Conservation (phyloP, 23 red algal genomes). For the Gracilaria vermiculophylla region DNA sequence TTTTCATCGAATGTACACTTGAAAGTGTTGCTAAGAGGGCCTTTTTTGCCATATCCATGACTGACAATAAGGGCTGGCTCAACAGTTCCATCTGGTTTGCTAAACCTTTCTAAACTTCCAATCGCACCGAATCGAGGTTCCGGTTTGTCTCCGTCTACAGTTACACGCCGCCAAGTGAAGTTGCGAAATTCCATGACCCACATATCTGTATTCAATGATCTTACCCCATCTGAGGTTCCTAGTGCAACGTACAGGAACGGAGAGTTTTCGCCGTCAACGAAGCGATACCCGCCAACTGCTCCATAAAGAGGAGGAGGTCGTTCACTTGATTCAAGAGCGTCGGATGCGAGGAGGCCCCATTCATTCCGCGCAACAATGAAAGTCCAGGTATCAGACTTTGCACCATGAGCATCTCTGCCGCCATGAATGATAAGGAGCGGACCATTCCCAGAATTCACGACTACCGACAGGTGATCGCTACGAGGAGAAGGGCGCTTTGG, state of each 20-base stretch:
- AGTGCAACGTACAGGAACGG: conserved; percentile 45
- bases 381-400: conserved; percentile 58
- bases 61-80: conserved; percentile 28
- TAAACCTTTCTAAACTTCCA: conserved; percentile 38
- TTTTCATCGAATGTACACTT: conserved; percentile 50
- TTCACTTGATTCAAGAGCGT: neutral
- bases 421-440: conserved; percentile 35
- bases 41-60: conserved; percentile 24
- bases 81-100: conserved; percentile 31
- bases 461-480: conserved; percentile 48
- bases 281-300: conserved; percentile 49
- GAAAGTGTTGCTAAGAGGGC: conserved; percentile 27
- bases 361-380: conserved; percentile 34
- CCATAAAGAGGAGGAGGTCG: conserved; percentile 41
- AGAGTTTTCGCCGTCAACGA: conserved; percentile 12
- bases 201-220: conserved; percentile 31
- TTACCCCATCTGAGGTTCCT: conserved; percentile 7
- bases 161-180: conserved; percentile 36
- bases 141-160: conserved; percentile 16
- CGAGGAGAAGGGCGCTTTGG: conserved; percentile 18
- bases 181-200: conserved; percentile 52
- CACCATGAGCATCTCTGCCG: conserved; percentile 8
- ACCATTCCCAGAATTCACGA: conserved; percentile 27
- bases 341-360: conserved; percentile 21
- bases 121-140: conserved; percentile 23